phyloP scores from a whole-genome alignment of 2,329 filamentous ascomycete genomes.

The Trichoderma hamatum region DNA sequence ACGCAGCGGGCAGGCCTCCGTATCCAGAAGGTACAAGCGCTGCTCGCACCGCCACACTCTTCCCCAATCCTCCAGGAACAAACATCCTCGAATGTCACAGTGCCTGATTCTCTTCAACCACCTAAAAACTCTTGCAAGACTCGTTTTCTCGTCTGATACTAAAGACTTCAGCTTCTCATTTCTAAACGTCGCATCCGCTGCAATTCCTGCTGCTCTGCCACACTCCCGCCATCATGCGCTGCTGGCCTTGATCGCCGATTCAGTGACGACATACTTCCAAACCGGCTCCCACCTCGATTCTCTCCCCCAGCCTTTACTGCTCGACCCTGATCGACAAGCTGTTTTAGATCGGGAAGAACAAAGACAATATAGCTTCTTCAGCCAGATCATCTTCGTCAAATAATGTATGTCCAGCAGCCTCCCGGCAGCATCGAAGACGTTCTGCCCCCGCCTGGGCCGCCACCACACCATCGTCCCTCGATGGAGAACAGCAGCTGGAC shows the following conservation, averaged over 20 bases:
- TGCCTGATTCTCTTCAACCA: background rate
- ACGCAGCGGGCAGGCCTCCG: constrained; percentile 4
- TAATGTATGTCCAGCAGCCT: constrained; percentile 22
- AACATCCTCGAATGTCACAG: background rate
- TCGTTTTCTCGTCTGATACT: background rate
- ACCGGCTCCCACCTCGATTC: constrained; percentile 1
- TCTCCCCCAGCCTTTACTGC: background rate
- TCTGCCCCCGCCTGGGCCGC: background rate
- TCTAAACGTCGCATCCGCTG: background rate
- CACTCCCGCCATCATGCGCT: constrained; percentile 9
- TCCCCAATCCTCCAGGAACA: constrained; percentile 1
- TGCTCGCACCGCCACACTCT: constrained; percentile 10
- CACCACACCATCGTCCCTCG: background rate
- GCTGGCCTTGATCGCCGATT: constrained; percentile 11
- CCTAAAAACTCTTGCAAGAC: background rate
- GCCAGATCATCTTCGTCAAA: background rate
- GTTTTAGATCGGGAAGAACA: background rate
- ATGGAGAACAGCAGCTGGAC: constrained; percentile 12
- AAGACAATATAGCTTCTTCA: background rate
- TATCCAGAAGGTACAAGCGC: constrained; percentile 1
- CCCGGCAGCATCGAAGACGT: background rate
- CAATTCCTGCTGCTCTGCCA: background rate
- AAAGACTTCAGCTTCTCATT: background rate
- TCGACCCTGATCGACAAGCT: background rate
- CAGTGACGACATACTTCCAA: constrained; percentile 22